These are phyloP conservation scores for Didymella pomorum DNA, from an alignment of 2,329 filamentous ascomycete species.

Conservation along the genomic window DNA sequence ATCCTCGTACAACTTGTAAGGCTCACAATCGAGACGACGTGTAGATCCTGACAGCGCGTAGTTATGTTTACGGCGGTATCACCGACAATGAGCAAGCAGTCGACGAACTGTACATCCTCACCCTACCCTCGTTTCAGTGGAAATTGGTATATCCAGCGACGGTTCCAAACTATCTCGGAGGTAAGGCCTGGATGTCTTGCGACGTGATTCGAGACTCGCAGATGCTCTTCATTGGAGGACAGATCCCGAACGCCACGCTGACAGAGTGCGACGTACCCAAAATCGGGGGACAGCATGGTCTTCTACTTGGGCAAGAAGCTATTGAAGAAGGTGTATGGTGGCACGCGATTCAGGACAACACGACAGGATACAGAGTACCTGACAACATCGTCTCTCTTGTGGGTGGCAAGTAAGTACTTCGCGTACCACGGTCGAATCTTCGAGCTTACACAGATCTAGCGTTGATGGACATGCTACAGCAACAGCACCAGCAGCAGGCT, in stretches of 20 bases:
- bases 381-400: constrained; percentile 61
- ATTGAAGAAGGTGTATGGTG: constrained; percentile 38
- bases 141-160: constrained; percentile 56
- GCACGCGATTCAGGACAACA: constrained; percentile 23
- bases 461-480: constrained; percentile 61
- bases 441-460: constrained; percentile 24
- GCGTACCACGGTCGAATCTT: background rate
- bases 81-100: constrained; percentile 60
- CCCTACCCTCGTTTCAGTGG: constrained; percentile 68
- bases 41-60: constrained; percentile 34
- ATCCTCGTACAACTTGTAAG: constrained; percentile 69
- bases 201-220: constrained; percentile 64
- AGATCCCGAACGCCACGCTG: constrained; percentile 55
- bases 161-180: constrained; percentile 34
- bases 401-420: constrained; percentile 33
- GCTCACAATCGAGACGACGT: constrained; percentile 30
- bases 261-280: constrained; percentile 60
- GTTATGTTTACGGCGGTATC: constrained; percentile 67
- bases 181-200: constrained; percentile 60
- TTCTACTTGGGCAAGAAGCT: constrained; percentile 59
- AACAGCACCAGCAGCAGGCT: constrained; percentile 58
- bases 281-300: constrained; percentile 62
- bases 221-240: constrained; percentile 68
- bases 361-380: constrained; percentile 44
- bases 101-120: constrained; percentile 68